A percentile compares a stretch with the other conserved stretches of the same genome.
Conservation (phyloP, 1,139 yeast species). For the Geotrichum citri-aurantii region DNA sequence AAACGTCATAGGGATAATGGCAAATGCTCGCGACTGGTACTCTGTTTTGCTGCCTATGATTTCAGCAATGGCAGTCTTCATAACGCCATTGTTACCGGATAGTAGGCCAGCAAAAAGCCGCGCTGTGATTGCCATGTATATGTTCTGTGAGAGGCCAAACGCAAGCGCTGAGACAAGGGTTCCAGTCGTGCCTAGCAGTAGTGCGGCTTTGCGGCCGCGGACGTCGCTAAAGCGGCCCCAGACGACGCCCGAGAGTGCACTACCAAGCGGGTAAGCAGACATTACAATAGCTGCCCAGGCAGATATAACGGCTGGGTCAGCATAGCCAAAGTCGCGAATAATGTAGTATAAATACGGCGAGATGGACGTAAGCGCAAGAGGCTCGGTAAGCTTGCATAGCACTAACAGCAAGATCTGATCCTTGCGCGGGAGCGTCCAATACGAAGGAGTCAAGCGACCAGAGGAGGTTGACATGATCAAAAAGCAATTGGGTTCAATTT, state of each 20-base stretch:
- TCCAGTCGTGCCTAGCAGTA: conserved; percentile 48
- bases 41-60: conserved; percentile 45
- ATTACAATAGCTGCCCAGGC: conserved; percentile 46
- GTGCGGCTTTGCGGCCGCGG: conserved; percentile 50
- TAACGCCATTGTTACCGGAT: conserved; percentile 55
- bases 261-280: conserved; percentile 49
- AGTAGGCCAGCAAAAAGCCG: conserved; percentile 49
- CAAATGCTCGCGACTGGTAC: conserved; percentile 57
- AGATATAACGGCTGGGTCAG: conserved; percentile 47
- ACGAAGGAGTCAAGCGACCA: conserved; percentile 17
- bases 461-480: not conserved
- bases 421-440: conserved; percentile 29
- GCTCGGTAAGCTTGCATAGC: conserved; percentile 46
- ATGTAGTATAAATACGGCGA: conserved; percentile 59
- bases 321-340: conserved; percentile 52
- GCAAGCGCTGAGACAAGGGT: conserved; percentile 44
- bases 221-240: conserved; percentile 55
- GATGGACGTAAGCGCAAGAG: conserved; percentile 54
- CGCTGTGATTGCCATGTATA: conserved; percentile 47
- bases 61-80: conserved; percentile 57
- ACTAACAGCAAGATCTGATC: conserved; percentile 28
- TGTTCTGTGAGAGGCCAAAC: conserved; percentile 49
- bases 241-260: conserved; percentile 49
- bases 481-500: not conserved
- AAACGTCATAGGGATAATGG: conserved; percentile 52